Conservation (phyloP, 2,329 filamentous ascomycete genomes). For the Aquanectria penicillioides region DNA sequence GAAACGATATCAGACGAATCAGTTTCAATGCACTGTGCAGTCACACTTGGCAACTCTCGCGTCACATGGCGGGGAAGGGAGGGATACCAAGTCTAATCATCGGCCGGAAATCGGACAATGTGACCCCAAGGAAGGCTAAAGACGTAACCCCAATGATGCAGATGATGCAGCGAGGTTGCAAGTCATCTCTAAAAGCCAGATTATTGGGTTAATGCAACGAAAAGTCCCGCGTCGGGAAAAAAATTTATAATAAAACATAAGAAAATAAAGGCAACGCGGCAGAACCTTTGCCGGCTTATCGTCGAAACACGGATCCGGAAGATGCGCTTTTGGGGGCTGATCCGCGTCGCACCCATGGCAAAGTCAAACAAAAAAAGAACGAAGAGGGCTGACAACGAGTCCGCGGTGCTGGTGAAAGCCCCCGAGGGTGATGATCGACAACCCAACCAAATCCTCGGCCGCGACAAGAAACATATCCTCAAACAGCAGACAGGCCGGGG, state of each 20-base stretch:
- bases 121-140: neutral
- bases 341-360: slow-evolving; percentile 7
- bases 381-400: neutral
- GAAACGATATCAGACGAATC: neutral
- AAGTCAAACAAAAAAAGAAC: neutral
- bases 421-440: too few relatives aligned
- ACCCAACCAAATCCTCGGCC: too few relatives aligned
- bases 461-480: too few relatives aligned
- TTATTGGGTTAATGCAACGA: neutral
- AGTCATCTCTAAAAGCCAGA: neutral
- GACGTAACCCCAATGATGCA: slow-evolving; percentile 2
- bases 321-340: neutral
- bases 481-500: too few relatives aligned
- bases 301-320: neutral
- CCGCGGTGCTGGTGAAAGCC: neutral
- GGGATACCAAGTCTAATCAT: neutral
- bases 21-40: neutral
- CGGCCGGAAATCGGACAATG: neutral
- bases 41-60: neutral
- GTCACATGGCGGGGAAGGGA: slow-evolving; percentile 5
- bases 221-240: neutral
- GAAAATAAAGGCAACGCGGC: neutral
- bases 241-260: neutral
- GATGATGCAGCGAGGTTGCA: neutral
- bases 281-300: neutral